A percentile compares a stretch with the other conserved stretches of the same genome.
phyloP scores from a whole-genome alignment of 75 land plant species.

The Chamaecyparis obtusa region DNA sequence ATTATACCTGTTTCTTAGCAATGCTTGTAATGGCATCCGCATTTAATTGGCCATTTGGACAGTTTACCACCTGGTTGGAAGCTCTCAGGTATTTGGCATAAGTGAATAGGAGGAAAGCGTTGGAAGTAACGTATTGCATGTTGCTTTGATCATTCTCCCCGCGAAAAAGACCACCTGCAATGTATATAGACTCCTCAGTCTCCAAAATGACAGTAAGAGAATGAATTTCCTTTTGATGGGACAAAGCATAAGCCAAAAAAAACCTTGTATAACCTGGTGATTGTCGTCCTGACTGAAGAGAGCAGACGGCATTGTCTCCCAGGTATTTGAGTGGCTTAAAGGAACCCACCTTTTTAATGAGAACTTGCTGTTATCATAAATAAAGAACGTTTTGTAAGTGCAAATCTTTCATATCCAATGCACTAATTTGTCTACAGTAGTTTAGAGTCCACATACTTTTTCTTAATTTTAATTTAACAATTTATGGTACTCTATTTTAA shows the following conservation, averaged over 20 bases:
- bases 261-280: slow-evolving; percentile 45
- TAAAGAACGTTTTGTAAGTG: too few species aligned
- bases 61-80: slow-evolving; percentile 21
- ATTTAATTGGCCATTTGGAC: slow-evolving; percentile 36
- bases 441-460: too few species aligned
- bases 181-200: not conserved
- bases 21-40: slow-evolving; percentile 11
- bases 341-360: slow-evolving; percentile 24
- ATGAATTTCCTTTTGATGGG: not conserved
- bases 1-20: not conserved
- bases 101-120: slow-evolving; percentile 57
- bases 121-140: slow-evolving; percentile 76
- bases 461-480: too few species aligned
- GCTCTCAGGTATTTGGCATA: slow-evolving; percentile 63
- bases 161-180: slow-evolving; percentile 73
- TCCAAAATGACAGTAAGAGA: too few species aligned
- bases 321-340: slow-evolving; percentile 22
- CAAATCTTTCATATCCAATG: too few species aligned
- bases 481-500: too few species aligned
- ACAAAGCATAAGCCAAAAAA: not conserved
- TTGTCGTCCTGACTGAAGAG: slow-evolving; percentile 51
- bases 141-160: slow-evolving; percentile 44
- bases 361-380: slow-evolving; percentile 15
- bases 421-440: too few species aligned
- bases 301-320: slow-evolving; percentile 64